Conservation (phyloP, 1,284 basidiomycete genomes). For the Tilletia caries region DNA sequence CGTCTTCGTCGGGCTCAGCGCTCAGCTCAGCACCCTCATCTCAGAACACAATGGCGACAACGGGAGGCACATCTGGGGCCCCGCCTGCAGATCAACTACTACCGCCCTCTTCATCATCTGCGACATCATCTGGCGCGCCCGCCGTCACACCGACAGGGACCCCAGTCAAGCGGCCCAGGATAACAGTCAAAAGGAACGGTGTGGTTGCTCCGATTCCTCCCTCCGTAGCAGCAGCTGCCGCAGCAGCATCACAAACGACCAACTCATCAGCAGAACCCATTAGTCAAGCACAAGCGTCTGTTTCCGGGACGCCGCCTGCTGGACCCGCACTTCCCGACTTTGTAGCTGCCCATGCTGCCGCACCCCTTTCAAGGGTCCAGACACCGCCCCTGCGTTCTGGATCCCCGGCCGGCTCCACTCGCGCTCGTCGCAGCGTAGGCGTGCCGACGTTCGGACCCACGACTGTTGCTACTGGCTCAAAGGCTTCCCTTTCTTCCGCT, state of each 20-base stretch:
- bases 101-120: too few relatives aligned
- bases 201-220: background rate
- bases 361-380: background rate
- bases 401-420: background rate
- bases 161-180: background rate
- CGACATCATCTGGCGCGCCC: too few relatives aligned
- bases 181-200: slow-evolving; percentile 1
- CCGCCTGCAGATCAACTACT: too few relatives aligned
- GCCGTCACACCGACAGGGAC: background rate
- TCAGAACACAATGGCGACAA: background rate
- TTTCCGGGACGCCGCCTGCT: too few relatives aligned
- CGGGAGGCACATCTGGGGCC: too few relatives aligned
- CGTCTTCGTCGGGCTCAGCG: background rate
- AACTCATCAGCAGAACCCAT: too few relatives aligned
- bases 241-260: background rate
- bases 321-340: too few relatives aligned
- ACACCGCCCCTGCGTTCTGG: slow-evolving; percentile 1
- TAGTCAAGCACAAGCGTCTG: too few relatives aligned
- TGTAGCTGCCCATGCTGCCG: too few relatives aligned
- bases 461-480: background rate
- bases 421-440: background rate
- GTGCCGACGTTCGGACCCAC: background rate
- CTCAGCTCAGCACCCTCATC: background rate
- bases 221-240: background rate
- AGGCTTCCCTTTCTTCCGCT: too few relatives aligned